These are phyloP conservation scores for Excoecaria agallocha DNA, from an alignment of 345 rosid genomes.

Conservation along the genomic window DNA sequence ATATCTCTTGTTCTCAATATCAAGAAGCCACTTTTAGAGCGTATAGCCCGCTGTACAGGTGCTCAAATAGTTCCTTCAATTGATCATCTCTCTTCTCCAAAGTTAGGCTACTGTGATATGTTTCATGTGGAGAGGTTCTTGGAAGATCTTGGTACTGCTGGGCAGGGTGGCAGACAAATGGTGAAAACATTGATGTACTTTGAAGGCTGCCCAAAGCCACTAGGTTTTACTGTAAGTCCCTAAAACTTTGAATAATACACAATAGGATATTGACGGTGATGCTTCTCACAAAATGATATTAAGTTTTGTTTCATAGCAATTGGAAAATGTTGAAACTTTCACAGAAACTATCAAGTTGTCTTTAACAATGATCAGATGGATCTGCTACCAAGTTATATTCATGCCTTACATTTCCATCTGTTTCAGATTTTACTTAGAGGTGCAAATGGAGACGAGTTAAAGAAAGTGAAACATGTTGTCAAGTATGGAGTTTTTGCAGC, in stretches of 20 bases:
- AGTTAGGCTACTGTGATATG: slow-evolving; percentile 82
- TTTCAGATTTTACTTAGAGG: slow-evolving; percentile 93
- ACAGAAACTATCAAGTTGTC: not conserved
- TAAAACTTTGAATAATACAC: slow-evolving; percentile 8
- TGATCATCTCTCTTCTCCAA: slow-evolving; percentile 83
- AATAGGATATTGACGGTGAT: not conserved
- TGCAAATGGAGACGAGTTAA: slow-evolving; percentile 79
- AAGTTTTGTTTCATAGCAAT: slow-evolving; percentile 4
- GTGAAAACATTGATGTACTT: slow-evolving; percentile 88
- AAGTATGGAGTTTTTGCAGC: slow-evolving; percentile 99
- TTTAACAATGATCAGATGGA: not conserved
- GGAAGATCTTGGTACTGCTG: slow-evolving; percentile 81
- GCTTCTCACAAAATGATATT: not conserved
- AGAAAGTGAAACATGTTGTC: slow-evolving; percentile 94
- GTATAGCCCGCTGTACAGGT: slow-evolving; percentile 92
- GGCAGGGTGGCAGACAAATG: slow-evolving; percentile 76
- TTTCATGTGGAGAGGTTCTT: slow-evolving; percentile 73
- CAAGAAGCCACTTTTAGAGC: slow-evolving; percentile 84
- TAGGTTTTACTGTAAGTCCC: slow-evolving; percentile 88
- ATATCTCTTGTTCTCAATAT: slow-evolving; percentile 90
- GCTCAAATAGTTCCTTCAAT: slow-evolving; percentile 89
- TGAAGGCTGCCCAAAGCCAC: slow-evolving; percentile 96
- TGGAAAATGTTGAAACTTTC: not conserved
- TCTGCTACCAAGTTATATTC: slow-evolving; percentile 7
- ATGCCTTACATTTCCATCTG: slow-evolving; percentile 18